A percentile compares a stretch with the other conserved stretches of the same genome.
Evolutionary conservation across 495 filamentous ascomycete species (phyloP).

Genomic region (Hypomontagnella submonticulosa): DNA sequence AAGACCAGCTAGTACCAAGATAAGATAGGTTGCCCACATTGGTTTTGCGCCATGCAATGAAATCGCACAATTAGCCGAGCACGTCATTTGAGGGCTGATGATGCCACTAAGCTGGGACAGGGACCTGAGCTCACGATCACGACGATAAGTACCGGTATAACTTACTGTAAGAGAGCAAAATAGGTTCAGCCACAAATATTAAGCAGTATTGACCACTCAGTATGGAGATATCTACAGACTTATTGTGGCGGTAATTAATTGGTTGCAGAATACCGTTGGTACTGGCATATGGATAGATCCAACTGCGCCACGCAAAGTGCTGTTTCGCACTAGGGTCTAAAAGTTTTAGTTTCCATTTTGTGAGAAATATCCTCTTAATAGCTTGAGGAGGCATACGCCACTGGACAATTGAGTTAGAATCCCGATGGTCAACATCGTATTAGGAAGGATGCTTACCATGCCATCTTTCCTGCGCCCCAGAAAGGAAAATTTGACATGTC

Average conservation of each 20-base stretch:
- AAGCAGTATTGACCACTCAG: not conserved
- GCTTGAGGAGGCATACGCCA: too few species aligned
- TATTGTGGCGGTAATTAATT: not conserved
- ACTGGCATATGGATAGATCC: too few species aligned
- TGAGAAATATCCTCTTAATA: too few species aligned
- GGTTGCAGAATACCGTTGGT: too few species aligned
- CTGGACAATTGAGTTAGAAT: too few species aligned
- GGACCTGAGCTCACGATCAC: not conserved
- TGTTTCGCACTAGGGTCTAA: too few species aligned
- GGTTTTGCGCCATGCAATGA: slow-evolving; percentile 15
- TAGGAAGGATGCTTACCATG: too few species aligned
- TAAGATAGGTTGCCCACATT: slow-evolving; percentile 20
- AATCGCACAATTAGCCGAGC: slow-evolving; percentile 23
- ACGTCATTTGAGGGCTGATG: slow-evolving; percentile 38
- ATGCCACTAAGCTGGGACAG: slow-evolving; percentile 31
- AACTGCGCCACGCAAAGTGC: too few species aligned
- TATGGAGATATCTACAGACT: not conserved
- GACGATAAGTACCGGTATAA: not conserved
- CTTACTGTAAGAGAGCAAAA: not conserved
- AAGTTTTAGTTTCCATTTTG: too few species aligned
- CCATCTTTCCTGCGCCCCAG: too few species aligned
- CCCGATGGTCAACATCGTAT: too few species aligned
- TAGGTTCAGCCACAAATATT: not conserved
- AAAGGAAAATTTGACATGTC: too few species aligned
- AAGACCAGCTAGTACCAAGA: slow-evolving; percentile 1